These are phyloP conservation scores for Blastobotrys apis DNA, from an alignment of 1,139 yeast genomes.

Conservation along the genomic window DNA sequence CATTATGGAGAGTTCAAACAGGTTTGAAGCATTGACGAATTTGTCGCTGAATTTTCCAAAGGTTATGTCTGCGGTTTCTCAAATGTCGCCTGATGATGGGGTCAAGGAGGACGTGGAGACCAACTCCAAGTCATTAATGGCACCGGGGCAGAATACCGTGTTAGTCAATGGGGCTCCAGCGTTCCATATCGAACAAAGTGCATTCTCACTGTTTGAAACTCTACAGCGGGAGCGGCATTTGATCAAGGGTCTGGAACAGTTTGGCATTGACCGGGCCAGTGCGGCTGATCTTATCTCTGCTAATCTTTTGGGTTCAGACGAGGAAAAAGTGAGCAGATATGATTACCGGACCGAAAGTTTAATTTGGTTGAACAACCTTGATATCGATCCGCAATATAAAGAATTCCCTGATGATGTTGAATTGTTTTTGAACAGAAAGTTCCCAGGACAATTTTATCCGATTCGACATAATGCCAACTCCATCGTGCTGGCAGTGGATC, in stretches of 20 bases:
- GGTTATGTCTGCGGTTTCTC: constrained; percentile 26
- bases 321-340: constrained; percentile 24
- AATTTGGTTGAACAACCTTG: constrained; percentile 75
- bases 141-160: constrained; percentile 35
- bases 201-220: constrained; percentile 30
- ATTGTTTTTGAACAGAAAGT: constrained; percentile 38
- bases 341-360: constrained; percentile 49
- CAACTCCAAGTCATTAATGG: constrained; percentile 21
- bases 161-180: constrained; percentile 38
- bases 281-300: constrained; percentile 21
- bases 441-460: constrained; percentile 60
- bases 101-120: constrained; percentile 25
- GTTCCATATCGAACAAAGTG: constrained; percentile 25
- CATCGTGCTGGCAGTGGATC: constrained; percentile 63
- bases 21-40: constrained; percentile 32
- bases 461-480: constrained; percentile 74
- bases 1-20: constrained; percentile 28
- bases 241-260: constrained; percentile 24
- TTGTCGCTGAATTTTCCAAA: constrained; percentile 36
- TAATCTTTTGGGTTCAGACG: constrained; percentile 20
- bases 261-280: constrained; percentile 13
- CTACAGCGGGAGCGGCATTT: constrained; percentile 32
- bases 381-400: constrained; percentile 53
- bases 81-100: constrained; percentile 21
- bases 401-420: constrained; percentile 44